phyloP scores from a whole-genome alignment of 2,329 filamentous ascomycete species.

The Lasiodiplodia sp. region DNA sequence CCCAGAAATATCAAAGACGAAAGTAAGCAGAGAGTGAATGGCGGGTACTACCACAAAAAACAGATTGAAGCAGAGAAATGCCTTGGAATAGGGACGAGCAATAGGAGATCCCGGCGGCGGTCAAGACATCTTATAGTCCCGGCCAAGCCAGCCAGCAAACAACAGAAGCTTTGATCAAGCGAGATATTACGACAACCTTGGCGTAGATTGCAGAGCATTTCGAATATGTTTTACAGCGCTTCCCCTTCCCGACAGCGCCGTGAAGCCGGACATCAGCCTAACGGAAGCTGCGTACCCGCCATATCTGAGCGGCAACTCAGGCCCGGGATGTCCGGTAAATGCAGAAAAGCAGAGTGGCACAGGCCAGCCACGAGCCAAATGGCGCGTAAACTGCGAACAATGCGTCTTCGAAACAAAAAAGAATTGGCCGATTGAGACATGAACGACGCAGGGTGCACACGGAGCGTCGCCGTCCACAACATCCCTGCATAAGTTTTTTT shows the following conservation, averaged over 20 bases:
- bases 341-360: background rate
- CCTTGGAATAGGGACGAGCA: background rate
- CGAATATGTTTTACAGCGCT: background rate
- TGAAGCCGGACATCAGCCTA: constrained; percentile 4
- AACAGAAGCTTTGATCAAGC: background rate
- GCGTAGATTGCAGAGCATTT: constrained; percentile 11
- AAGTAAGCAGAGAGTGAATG: background rate
- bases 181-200: background rate
- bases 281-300: constrained; percentile 8
- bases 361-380: background rate
- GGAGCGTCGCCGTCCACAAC: background rate
- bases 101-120: background rate
- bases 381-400: background rate
- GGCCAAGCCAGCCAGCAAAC: background rate
- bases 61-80: background rate
- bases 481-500: constrained; percentile 11
- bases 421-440: background rate
- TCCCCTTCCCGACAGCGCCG: background rate
- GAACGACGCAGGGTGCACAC: background rate
- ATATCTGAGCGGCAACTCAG: background rate
- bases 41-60: background rate
- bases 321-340: background rate
- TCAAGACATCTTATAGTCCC: constrained; percentile 10
- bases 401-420: background rate
- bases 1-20: background rate